Evolutionary conservation across 257 asterid genomes (phyloP).

Genomic region (Prunella vulgaris): DNA sequence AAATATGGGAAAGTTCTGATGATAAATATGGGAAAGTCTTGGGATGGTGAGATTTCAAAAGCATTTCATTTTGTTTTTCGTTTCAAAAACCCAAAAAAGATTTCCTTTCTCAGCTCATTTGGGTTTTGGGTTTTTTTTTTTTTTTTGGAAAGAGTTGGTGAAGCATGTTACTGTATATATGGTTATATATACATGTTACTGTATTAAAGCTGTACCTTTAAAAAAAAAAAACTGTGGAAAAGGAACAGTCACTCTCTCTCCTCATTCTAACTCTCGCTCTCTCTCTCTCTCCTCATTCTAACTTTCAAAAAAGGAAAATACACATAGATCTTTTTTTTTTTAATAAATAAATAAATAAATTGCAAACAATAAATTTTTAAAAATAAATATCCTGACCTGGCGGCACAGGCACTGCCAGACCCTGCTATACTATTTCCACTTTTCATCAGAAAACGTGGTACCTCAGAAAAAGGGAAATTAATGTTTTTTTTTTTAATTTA

Average conservation of each 20-base stretch:
- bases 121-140: conserved; percentile 47
- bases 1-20: conserved; percentile 27
- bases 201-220: conserved; percentile 51
- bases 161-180: conserved; percentile 50
- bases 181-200: conserved; percentile 18
- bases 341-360: no score
- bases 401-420: conserved; percentile 27
- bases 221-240: conserved; percentile 84
- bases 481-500: not conserved
- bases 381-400: conserved; percentile 23
- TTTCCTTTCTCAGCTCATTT: conserved; percentile 26
- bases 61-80: conserved; percentile 30
- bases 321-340: no score
- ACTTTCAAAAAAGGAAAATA: no score
- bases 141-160: conserved; percentile 55
- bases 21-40: conserved; percentile 30
- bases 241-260: conserved; percentile 56
- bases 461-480: conserved; percentile 13
- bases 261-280: conserved; percentile 23
- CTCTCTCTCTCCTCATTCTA: no score
- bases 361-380: no score
- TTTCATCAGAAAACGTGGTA: conserved; percentile 23
- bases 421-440: conserved; percentile 20
- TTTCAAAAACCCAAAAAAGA: conserved; percentile 14
- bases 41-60: conserved; percentile 32